Base-by-base conservation (phyloP, 331 rosid species). In the Rosa hybrid region DNA sequence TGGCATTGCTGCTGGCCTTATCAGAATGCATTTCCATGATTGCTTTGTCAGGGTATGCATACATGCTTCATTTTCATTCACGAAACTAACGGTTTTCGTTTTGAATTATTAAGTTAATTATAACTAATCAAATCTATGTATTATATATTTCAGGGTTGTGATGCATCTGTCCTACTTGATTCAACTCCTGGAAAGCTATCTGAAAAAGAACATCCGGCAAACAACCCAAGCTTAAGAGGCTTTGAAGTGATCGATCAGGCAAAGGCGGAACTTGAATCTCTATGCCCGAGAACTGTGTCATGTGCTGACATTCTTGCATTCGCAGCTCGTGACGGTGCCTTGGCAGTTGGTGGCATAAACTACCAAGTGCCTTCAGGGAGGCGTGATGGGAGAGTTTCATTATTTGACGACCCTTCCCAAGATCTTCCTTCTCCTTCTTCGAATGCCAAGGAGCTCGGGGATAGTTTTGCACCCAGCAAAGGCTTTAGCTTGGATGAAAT, bases 241-340 rank as follows among this genome's bases (percentile, higher is more conserved):
- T 88, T 83, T 18, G 86, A 88, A 41, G 79, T 85, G 39, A 81
- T 88, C 7, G 86, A 85, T 49, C 74, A 78, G 7, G 91, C 84
- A 18, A 88, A 88, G 69, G 60, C 80, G 4, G 44, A 72, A 65
- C 38, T 85, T 7, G 87, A 88, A 79, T 60, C 86, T 34, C 30
- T 6, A 4, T 88, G 91, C 56, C 86, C 84, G 0, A 79, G 74
- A 56, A 88, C 86, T 7, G 87, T 88, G 1, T 85, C 89, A 1
- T 88, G 86, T 27, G 89, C 83, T 1, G 86, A 85, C 83, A 81
- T 85, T 27, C n/a, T 88, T 11, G 86, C 87, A 12, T 85, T 85
- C 8, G 84, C 89, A 7, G 87, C 87, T 0, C 81, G 89, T 3
- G 84, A 85, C 49, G 69, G 87, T 44, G 81, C 76, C 53, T 67